phyloP scores from a whole-genome alignment of 1,284 basidiomycete genomes.

The Marasmius oreades region DNA sequence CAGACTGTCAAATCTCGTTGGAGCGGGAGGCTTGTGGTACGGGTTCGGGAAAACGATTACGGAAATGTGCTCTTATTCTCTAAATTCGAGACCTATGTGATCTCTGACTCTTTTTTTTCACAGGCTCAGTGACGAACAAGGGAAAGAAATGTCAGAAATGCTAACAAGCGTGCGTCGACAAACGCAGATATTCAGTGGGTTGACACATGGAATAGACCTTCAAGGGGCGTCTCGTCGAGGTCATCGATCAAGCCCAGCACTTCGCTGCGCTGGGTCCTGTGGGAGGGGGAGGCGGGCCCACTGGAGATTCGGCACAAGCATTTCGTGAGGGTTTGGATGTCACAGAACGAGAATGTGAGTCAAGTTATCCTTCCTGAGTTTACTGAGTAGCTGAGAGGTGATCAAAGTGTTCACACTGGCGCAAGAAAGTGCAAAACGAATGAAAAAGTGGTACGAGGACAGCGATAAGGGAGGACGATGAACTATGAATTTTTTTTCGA shows the following conservation, averaged over 20 bases:
- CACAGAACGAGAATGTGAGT: slow-evolving; percentile 83
- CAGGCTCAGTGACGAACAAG: slow-evolving; percentile 71
- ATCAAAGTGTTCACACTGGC: slow-evolving; percentile 75
- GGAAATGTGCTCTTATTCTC: slow-evolving; percentile 56
- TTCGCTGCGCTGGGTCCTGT: slow-evolving; percentile 71
- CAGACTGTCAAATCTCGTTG: slow-evolving; percentile 74
- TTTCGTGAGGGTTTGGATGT: slow-evolving; percentile 88
- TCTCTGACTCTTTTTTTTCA: background rate
- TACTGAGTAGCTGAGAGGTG: background rate
- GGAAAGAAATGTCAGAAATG: slow-evolving; percentile 63
- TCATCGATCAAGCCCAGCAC: slow-evolving; percentile 89
- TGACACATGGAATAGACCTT: slow-evolving; percentile 57
- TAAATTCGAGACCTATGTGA: background rate
- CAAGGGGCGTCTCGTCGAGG: slow-evolving; percentile 69
- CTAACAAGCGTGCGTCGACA: slow-evolving; percentile 54
- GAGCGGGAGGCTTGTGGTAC: slow-evolving; percentile 88
- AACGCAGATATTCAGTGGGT: slow-evolving; percentile 6
- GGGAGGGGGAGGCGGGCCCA: slow-evolving; percentile 46
- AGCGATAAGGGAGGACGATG: slow-evolving; percentile 51
- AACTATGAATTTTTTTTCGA: slow-evolving; percentile 20
- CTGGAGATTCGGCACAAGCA: slow-evolving; percentile 59
- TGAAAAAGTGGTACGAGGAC: slow-evolving; percentile 83
- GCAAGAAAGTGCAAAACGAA: slow-evolving; percentile 73
- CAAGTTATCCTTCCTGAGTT: background rate
- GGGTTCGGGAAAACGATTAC: slow-evolving; percentile 82